phyloP scores from a whole-genome alignment of 305 asterid species.

The Rubia balearica region DNA sequence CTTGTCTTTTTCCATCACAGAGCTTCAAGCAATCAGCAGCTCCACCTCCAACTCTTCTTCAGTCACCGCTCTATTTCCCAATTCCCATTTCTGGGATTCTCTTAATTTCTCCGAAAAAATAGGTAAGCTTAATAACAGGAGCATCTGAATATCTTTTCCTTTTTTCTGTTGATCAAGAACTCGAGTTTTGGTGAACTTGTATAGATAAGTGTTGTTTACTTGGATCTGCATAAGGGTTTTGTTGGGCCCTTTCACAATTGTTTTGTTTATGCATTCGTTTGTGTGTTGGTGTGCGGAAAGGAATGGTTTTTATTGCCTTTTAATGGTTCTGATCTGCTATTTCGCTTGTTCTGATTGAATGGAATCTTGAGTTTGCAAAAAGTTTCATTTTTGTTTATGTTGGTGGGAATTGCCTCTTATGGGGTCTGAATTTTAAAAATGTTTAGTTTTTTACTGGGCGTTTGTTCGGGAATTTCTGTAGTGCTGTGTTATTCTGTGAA shows the following conservation, averaged over 20 bases:
- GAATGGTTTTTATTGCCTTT: background rate
- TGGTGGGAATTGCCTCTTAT: background rate
- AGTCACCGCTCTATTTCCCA: background rate
- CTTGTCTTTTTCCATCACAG: background rate
- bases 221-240: constrained; percentile 13
- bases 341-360: background rate
- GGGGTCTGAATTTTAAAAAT: background rate
- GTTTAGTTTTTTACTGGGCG: background rate
- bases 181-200: background rate
- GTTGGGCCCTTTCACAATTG: background rate
- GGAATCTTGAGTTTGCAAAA: constrained; percentile 5
- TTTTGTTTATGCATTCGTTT: background rate
- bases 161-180: background rate
- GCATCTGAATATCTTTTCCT: background rate
- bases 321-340: constrained; percentile 9
- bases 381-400: background rate
- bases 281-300: background rate
- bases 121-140: background rate
- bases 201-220: background rate
- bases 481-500: background rate
- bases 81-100: background rate
- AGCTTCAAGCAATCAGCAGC: constrained; percentile 14
- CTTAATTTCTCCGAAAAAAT: background rate
- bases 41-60: constrained; percentile 12
- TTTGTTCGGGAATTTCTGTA: constrained; percentile 7